Conservation (phyloP, 2,329 filamentous ascomycete genomes). For the Cercospora berteroae region DNA sequence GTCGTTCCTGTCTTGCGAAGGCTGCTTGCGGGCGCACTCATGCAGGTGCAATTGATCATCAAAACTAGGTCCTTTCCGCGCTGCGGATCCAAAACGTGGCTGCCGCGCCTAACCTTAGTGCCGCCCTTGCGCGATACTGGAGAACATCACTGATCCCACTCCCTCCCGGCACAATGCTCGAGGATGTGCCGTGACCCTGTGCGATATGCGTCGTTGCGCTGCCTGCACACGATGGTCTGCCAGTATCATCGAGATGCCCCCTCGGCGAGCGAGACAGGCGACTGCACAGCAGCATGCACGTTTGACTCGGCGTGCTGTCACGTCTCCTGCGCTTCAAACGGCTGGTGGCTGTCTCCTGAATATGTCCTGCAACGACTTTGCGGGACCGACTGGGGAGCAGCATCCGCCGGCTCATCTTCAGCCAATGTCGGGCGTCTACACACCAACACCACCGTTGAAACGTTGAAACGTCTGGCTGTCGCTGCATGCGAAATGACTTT, state of each 20-base stretch:
- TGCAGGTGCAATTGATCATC: not conserved
- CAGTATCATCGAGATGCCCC: not conserved
- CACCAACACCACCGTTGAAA: not conserved
- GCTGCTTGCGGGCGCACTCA: not conserved
- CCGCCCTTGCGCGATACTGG: not conserved
- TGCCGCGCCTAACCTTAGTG: conserved; percentile 4
- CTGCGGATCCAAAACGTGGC: conserved; percentile 11
- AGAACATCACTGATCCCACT: not conserved
- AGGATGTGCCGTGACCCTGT: not conserved
- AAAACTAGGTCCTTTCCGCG: not conserved
- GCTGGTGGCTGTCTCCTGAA: not conserved
- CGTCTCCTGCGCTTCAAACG: not conserved
- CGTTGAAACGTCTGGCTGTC: not conserved
- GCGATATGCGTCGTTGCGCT: not conserved
- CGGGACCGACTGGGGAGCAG: not conserved
- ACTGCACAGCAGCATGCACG: not conserved
- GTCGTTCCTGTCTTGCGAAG: not conserved
- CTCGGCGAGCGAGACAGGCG: not conserved
- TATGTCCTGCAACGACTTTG: not conserved
- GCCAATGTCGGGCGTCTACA: not conserved
- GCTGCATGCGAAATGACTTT: conserved; percentile 4
- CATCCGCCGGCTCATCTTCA: not conserved
- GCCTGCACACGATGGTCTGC: not conserved
- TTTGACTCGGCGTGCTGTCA: not conserved
- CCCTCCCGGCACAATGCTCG: not conserved